A percentile compares a stretch with the other conserved stretches of the same genome.
These are phyloP conservation scores for Acacia crassicarpa DNA, from an alignment of 306 rosid species.

Conservation along the genomic window DNA sequence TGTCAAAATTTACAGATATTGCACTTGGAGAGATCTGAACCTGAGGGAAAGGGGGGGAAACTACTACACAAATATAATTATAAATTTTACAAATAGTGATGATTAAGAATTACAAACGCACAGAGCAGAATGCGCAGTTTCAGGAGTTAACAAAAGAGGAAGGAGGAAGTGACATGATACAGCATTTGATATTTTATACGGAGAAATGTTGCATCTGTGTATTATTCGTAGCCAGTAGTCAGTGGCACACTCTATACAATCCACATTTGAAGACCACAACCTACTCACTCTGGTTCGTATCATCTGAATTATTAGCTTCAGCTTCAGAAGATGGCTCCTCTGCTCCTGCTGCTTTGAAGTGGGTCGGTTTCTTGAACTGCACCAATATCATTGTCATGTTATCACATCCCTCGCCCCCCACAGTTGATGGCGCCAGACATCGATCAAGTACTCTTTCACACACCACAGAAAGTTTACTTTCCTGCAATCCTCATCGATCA, in stretches of 20 bases:
- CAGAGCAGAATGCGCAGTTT: background rate
- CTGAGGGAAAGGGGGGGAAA: background rate
- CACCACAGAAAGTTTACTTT: slow-evolving; percentile 65
- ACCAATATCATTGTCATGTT: slow-evolving; percentile 97
- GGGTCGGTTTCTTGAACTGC: slow-evolving; percentile 64
- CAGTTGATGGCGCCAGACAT: slow-evolving; percentile 84
- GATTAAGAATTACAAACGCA: background rate
- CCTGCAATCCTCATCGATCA: slow-evolving; percentile 31
- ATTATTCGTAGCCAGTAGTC: slow-evolving; percentile 9
- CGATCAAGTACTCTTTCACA: slow-evolving; percentile 79
- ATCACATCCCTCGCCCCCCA: slow-evolving; percentile 83
- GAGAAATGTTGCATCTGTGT: background rate
- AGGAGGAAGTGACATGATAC: background rate
- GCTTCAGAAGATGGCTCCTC: slow-evolving; percentile 30
- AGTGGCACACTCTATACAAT: slow-evolving; percentile 14
- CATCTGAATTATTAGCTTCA: slow-evolving; percentile 26
- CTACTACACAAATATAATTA: background rate
- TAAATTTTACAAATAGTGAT: background rate
- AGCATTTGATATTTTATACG: background rate
- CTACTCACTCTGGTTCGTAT: slow-evolving; percentile 34
- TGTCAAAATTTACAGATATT: background rate
- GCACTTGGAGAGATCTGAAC: background rate
- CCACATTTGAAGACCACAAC: slow-evolving; percentile 20
- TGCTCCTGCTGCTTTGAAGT: slow-evolving; percentile 14
- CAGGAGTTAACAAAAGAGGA: background rate